Evolutionary conservation across 2,329 filamentous ascomycete genomes (phyloP).

Genomic region (Ophiostoma tasmaniense): DNA sequence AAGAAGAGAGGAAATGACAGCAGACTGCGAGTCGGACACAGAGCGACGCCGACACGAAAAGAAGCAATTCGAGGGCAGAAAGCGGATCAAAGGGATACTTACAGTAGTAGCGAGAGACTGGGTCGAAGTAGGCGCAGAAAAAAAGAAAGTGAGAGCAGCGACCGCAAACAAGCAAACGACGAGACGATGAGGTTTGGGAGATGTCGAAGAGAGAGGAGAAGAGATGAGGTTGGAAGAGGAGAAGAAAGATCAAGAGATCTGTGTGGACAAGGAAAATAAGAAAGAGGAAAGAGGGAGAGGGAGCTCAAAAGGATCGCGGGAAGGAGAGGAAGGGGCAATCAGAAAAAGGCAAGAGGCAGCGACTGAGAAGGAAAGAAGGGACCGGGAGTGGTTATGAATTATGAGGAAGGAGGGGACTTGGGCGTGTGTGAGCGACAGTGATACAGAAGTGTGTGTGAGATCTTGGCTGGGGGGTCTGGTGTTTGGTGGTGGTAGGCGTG

Average conservation of each 20-base stretch:
- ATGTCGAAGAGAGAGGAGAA: background rate
- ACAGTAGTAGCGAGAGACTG: constrained; percentile 14
- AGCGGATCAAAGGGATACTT: constrained; percentile 8
- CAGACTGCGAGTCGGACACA: background rate
- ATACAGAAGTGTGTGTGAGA: constrained; percentile 32
- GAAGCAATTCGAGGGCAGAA: background rate
- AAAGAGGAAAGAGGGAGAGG: constrained; percentile 14
- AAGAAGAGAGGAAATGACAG: background rate
- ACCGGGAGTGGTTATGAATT: constrained; percentile 27
- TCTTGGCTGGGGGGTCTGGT: constrained; percentile 26
- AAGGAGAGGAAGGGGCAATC: no score
- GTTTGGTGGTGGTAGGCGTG: constrained; percentile 12
- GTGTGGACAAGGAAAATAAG: background rate
- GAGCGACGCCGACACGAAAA: background rate
- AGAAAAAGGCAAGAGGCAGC: no score
- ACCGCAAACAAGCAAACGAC: constrained; percentile 5
- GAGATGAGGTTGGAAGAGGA: background rate
- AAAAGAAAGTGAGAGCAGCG: constrained; percentile 11
- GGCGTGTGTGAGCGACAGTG: constrained; percentile 26
- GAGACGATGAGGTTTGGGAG: background rate
- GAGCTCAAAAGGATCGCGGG: constrained; percentile 17
- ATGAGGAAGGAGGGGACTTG: constrained; percentile 25
- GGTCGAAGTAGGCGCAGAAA: background rate
- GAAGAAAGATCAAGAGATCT: background rate
- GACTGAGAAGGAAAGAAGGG: constrained; percentile 4